These are phyloP conservation scores for Arabidopsis thaliana DNA, from an alignment of 345 rosid genomes.

Conservation along the genomic window DNA sequence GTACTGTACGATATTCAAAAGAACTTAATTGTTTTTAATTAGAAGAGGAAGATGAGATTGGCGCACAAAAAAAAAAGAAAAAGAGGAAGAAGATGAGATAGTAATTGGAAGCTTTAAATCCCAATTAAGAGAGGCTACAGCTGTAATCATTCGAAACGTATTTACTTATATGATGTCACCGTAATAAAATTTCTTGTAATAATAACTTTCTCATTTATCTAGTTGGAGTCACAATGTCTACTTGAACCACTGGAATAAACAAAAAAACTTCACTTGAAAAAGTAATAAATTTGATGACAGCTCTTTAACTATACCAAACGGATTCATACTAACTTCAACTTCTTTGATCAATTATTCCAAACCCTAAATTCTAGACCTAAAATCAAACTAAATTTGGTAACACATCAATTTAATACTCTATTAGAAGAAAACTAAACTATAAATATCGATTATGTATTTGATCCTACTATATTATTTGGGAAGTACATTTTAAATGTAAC, in stretches of 20 bases:
- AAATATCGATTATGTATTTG: background rate
- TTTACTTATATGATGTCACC: background rate
- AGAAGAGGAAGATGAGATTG: background rate
- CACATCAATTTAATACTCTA: background rate
- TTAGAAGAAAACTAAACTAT: background rate
- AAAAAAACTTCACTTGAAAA: background rate
- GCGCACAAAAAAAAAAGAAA: too few species aligned
- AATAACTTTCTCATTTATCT: background rate
- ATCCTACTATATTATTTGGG: background rate
- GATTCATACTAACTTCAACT: background rate
- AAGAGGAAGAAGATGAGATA: background rate
- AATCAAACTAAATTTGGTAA: background rate
- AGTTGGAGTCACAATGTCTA: background rate
- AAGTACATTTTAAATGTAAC: too few species aligned
- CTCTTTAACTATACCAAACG: background rate
- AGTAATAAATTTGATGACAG: background rate
- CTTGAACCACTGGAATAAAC: background rate
- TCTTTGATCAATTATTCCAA: background rate
- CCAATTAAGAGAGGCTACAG: slow-evolving; percentile 28
- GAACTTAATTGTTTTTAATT: background rate
- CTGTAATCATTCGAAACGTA: background rate
- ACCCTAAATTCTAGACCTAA: background rate
- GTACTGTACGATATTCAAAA: background rate
- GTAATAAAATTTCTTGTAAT: background rate
- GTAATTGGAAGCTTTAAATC: slow-evolving; percentile 1